Base-by-base conservation (phyloP, 768 basidiomycete species). In the Piloderma croceum region DNA sequence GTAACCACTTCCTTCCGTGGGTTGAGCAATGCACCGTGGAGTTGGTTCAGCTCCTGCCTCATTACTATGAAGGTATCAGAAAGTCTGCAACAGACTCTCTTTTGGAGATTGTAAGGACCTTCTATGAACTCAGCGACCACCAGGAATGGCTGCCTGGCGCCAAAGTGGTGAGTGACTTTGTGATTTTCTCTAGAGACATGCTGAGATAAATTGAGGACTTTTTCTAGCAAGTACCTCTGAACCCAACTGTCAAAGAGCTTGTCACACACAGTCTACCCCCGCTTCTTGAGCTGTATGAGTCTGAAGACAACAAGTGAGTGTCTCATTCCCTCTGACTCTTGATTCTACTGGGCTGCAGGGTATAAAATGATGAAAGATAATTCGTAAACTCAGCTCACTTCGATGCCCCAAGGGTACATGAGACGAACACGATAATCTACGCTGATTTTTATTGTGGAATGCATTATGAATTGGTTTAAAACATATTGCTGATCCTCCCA, bases 51-150 rank as follows among this genome's bases (percentile, higher is more conserved):
- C 75, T 93, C 31, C 70, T 98, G 20, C 68, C 79, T 11, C 94
- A 99, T 67, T 94, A 91, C 64, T 97, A 97, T 61, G 94, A 98
- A 60, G 96, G 94, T 22, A 96, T 99, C 64, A 74, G 96, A 56
- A 98, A 98, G 71, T 80, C 86, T 34, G 83, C 92, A 18, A 82
- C 86, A 5, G 83, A 90, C 36, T 88, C 90, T 7, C 70, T 98
- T 38, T 75, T 98, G 50, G 81, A 89, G 56, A 83, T 92, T 56
- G 76, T 96, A 48, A 76, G 87, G 58, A 90, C 87, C 2, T 93
- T 92, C 73, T 89, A 97, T 61, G 88, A 91, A 29, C 70, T 98
- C 41, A 83, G 83, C 40, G 78, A 87, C 39, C 81, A 83, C 20
- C 71, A 74, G 34, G 81, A 91, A 40, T 98, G 93, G 93, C 66